Base-by-base conservation (phyloP, 129 eudicot genomes). In the Dittrichia graveolens region DNA sequence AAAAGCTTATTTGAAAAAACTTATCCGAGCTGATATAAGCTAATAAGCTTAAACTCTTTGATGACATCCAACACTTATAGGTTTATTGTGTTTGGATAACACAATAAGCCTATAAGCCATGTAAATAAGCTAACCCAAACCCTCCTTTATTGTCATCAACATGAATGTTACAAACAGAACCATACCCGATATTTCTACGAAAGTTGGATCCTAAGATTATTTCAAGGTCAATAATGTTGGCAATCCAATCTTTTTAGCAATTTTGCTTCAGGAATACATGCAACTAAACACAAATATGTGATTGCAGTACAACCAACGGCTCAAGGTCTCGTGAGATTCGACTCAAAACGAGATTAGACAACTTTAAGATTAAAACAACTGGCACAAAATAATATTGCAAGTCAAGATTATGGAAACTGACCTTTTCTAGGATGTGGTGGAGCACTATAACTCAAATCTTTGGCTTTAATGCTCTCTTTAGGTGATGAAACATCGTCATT, bases 391-490 rank as follows among this genome's bases (percentile, higher is more conserved):
- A 34, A 8, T 4, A n/a, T 37, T 61, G 42, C 10, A 74, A 8
- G 13, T 10, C 40, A 56, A 49, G 40, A 71, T 54, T 50, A 47
- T 50, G 69, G 7, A 13, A 52, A 71, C 90, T 72, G 64, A 90
- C 96, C 86, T 73, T 77, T 85, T 56, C 71, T 52, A 40, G 78
- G 70, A 57, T 72, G 82, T 24, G 82, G 79, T 7, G 86, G 80
- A 41, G 92, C 85, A 78, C 88, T 79, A 59, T 59, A 60, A 67
- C 87, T 79, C 63, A 73, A 73, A 7, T 86, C 84, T 53, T 72
- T 84, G 8, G 78, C 15, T 45, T 57, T 80, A 52, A 75, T 57
- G 61, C 52, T 54, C 75, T 84, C 85, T 42, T 59, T 52, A 31
- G 66, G 77, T 42, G 96, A 61, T 48, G 86, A 86, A 75, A 64